Evolutionary conservation across 345 rosid genomes (phyloP), one percentile per base, ranked within the genome.

Genomic region (Tarenaya hassleriana): DNA sequence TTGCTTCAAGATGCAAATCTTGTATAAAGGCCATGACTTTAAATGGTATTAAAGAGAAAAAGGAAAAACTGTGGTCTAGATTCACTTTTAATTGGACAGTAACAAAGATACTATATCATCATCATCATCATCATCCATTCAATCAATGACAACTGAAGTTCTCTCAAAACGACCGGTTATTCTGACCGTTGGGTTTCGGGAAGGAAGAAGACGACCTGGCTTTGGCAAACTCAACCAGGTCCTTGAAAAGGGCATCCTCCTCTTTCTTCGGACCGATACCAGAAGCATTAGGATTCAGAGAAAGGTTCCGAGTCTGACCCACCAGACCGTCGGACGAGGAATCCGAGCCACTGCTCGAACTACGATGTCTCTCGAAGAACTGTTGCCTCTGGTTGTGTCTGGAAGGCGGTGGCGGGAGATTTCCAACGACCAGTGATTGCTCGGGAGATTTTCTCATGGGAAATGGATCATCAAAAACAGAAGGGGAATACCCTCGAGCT

Each of bases 231-330:
- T 88, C 98, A 35, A 92, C 71, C 41, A 92, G 75, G 69, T 88
- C 98, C 69, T 85, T 81, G 76, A 92, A 88, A 51, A 92, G 88
- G 38, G 69, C 84, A 63, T 84, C 96, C 66, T 92, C 96, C 24
- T 83, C 73, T 62, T 76, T 80, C 55, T 76, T 58, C 37, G 54
- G 8, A 24, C 3, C 5, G 5, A 5, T 24, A 24, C 3, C 29
- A 33, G 70, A 47, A 16, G 75, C 14, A 6, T 70, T 40, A 1
- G 89, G 58, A 58, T 78, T 73, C 46, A 88, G 78, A n/a, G 90
- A 77, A 9, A 88, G 81, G 50, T 62, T 79, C 63, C 74, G 75
- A 9, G 94, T 75, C 63, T 81, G 80, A 24, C 78, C 90, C 29
- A 68, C 72, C 16, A 92, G 69, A 60, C 69, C 72, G 40, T 83